Base-by-base conservation (phyloP, 2,329 filamentous ascomycete species). In the Ploettnerulaceae sp. region DNA sequence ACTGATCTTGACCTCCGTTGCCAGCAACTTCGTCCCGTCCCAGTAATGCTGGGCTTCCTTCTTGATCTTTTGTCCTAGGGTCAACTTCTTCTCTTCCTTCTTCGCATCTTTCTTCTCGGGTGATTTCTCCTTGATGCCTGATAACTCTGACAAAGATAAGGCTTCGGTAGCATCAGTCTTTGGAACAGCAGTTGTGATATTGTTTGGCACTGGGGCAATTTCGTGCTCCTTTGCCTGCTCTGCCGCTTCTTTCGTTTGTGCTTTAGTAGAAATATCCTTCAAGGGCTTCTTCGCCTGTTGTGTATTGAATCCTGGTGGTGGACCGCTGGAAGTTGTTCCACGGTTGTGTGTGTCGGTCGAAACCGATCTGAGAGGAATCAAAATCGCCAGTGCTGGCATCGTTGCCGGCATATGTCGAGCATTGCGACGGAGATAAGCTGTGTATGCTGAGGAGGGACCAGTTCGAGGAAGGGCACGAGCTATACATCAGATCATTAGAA, bases 1-100 rank as follows among this genome's bases (percentile, higher is more conserved):
- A 67, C 91, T 97, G 66, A 98, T 98, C 68, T 75, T 88, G 64
- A 97, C 82, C 70, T 98, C 93, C 1, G 89, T 86, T 17, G 84
- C 90, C 57, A 98, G 74, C 61, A 98, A 75, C 70, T 98, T 98
- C 21, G 89, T 97, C 50, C 93, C 93, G 69, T 98, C 93, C 91
- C 93, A 97, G 71, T 98, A 98, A 67, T 98, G 93, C 52, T 84
- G 81, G 11, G 75, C 76, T 69, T 98, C 93, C 67, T 94, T 90
- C 76, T 95, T 98, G 63, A 98, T 82, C 71, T 90, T 95, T 66
- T 97, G 87, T 68, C 81, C 84, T 1, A 97, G 39, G 0, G 90
- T 95, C 68, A 95, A 70, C 65, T 95, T 96, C 72, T 90, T 89
- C 59, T 84, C 77, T 52, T 86, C 82, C 66, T 86, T 84, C 57